Conservation (phyloP, 345 rosid genomes). For the Leavenworthia alabamica region DNA sequence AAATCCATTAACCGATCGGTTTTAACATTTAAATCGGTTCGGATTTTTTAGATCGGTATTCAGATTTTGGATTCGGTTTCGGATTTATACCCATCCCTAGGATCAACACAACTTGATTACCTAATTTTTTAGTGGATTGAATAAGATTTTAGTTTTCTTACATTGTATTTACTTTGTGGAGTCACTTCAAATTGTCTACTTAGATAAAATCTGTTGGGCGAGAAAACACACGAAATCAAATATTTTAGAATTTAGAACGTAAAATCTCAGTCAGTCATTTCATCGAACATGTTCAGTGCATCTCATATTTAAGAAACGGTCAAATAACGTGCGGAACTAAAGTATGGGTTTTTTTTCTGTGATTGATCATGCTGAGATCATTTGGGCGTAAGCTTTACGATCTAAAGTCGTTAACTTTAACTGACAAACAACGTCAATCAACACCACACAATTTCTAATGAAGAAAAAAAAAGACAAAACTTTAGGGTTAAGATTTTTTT, state of each 20-base stretch:
- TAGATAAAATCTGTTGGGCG: neutral
- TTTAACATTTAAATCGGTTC: too few relatives aligned
- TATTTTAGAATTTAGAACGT: neutral
- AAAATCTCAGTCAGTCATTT: constrained; percentile 12
- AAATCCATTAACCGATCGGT: too few relatives aligned
- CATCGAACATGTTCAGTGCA: constrained; percentile 19
- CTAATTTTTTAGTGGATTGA: neutral
- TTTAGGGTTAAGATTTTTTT: neutral
- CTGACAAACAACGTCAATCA: neutral
- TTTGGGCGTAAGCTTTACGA: neutral
- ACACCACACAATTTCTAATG: neutral
- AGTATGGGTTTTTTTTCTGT: neutral
- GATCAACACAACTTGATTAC: too few relatives aligned
- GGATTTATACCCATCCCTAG: too few relatives aligned
- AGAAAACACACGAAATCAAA: neutral
- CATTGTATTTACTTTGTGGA: neutral
- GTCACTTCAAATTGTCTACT: neutral
- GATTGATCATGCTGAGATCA: constrained; percentile 11
- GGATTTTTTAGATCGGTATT: too few relatives aligned
- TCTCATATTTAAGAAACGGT: neutral
- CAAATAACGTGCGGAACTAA: neutral
- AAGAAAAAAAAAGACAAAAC: neutral
- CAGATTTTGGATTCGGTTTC: too few relatives aligned
- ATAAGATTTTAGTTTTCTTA: neutral
- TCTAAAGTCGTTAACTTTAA: constrained; percentile 6